Percentiles rank a stretch among this genome's conserved stretches.
phyloP scores from a whole-genome alignment of 176 grass and related monocot species.

The Pontederia paniculata region DNA sequence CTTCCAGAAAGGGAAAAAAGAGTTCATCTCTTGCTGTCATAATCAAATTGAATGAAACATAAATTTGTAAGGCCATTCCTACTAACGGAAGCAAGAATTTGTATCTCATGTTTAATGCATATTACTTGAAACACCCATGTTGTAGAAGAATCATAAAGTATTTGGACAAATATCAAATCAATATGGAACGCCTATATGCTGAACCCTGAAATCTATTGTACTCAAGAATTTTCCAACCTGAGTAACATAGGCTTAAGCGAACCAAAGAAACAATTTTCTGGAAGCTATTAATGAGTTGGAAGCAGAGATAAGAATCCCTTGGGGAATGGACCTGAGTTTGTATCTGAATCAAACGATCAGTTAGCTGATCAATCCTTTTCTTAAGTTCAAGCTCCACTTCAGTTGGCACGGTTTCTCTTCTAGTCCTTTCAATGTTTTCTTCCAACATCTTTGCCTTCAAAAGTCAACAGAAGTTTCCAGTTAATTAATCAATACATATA shows the following conservation, averaged over 20 bases:
- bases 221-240: conserved; percentile 6
- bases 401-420: conserved; percentile 66
- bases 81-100: too few species aligned
- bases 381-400: conserved; percentile 82
- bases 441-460: conserved; percentile 70
- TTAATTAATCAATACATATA: not conserved
- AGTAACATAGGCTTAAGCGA: too few species aligned
- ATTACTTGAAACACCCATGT: too few species aligned
- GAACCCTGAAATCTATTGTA: too few species aligned
- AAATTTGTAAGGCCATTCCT: too few species aligned
- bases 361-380: conserved; percentile 91
- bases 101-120: too few species aligned
- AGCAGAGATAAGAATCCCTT: not conserved
- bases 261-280: not conserved
- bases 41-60: too few species aligned
- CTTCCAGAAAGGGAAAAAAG: too few species aligned
- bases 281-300: not conserved
- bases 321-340: conserved; percentile 60
- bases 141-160: too few species aligned
- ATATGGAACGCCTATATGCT: too few species aligned
- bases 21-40: too few species aligned
- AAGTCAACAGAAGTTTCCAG: not conserved
- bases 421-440: conserved; percentile 68
- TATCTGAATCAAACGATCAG: conserved; percentile 94
- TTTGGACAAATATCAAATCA: too few species aligned